Evolutionary conservation across 2,329 filamentous ascomycete genomes (phyloP).

Genomic region (Boeremia lycopersici): DNA sequence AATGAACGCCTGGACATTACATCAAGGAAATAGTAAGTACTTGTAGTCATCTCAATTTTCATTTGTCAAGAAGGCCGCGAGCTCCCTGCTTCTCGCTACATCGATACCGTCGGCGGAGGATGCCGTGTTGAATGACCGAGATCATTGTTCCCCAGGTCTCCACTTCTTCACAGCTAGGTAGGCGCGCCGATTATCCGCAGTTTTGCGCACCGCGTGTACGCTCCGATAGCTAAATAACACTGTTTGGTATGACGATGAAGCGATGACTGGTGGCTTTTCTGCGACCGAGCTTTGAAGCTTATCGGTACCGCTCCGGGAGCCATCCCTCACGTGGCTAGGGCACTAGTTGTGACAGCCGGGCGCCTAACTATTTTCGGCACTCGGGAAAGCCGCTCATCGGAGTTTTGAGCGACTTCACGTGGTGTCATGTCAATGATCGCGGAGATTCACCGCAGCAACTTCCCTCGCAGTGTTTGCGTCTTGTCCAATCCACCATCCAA

Average conservation of each 20-base stretch:
- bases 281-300: not conserved
- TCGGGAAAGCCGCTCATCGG: constrained; percentile 13
- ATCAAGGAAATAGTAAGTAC: constrained; percentile 16
- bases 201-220: constrained; percentile 1
- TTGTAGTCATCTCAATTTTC: constrained; percentile 15
- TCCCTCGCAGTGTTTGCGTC: not conserved
- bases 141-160: constrained; percentile 19
- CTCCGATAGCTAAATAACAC: constrained; percentile 4
- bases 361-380: not conserved
- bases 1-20: constrained; percentile 10
- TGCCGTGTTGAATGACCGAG: constrained; percentile 13
- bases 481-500: constrained; percentile 1
- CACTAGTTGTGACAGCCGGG: not conserved
- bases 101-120: constrained; percentile 1
- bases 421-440: constrained; percentile 11
- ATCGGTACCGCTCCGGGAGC: constrained; percentile 8
- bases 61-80: constrained; percentile 6
- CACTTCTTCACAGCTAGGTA: constrained; percentile 17
- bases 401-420: constrained; percentile 18
- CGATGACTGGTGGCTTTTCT: constrained; percentile 15
- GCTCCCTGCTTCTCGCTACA: constrained; percentile 5
- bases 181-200: constrained; percentile 3
- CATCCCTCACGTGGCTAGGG: constrained; percentile 2
- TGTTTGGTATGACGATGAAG: constrained; percentile 11
- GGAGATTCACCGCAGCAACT: not conserved